Evolutionary conservation across 2,329 filamentous ascomycete genomes (phyloP), one percentile per base, ranked within the genome.

Genomic region (Plenodomus biglobosus): DNA sequence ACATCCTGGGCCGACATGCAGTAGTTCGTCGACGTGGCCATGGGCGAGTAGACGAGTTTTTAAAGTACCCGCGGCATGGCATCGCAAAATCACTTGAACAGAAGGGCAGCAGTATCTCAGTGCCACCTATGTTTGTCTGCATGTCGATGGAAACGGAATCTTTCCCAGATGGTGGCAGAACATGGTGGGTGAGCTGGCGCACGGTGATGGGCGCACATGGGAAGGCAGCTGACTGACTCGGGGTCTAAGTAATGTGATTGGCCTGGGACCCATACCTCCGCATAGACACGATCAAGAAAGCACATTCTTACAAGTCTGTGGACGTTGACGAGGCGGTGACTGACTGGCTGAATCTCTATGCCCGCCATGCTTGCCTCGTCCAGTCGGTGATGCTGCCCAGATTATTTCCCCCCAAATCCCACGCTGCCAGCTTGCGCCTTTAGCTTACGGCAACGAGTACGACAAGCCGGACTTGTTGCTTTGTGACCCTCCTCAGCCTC

Each of bases 321-420:
- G n/a, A n/a, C 55, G 46, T 50, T 48, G 50, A 56, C 58, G 55
- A 62, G 56, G 65, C 60, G 59, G 64, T 63, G 61, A 65, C 52
- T 56, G 56, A 61, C 42, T 66, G 58, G 64, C 50, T 61, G 52
- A 38, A 24, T 42, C 45, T 52, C 46, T 44, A 52, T 50, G 45
- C 48, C n/a, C 35, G 8, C 35, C 4, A 17, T 37, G 16, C 19
- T 20, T 20, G 44, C 48, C 50, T 53, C 50, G 35, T 53, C 18
- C 41, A 41, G 17, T 42, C 42, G 37, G 30, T 35, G 21, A 41
- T 52, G 49, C 41, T n/a, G n/a, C 46, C 46, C 22, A 41, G 40
- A 38, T 37, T 42, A 36, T 50, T 30, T 41, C 38, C 53, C 42
- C 50, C 46, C 47, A 40, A 55, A 58, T 61, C 53, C 48, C 38